Evolutionary conservation across 2,329 filamentous ascomycete species (phyloP).

Genomic region (Fusarium veterinarium): DNA sequence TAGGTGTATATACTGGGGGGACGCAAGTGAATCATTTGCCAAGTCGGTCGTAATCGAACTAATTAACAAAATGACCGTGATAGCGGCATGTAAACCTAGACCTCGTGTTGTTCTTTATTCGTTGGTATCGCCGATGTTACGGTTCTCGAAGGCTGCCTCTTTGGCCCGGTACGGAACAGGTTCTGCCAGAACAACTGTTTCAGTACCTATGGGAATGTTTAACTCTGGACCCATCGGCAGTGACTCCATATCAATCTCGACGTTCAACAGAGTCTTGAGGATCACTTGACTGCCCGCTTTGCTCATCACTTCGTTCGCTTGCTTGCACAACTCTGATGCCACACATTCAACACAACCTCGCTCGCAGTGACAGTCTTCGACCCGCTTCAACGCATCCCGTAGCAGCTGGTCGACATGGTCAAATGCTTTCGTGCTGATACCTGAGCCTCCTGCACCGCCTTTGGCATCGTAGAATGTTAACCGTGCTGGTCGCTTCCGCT

Average conservation of each 20-base stretch:
- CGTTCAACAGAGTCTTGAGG: conserved; percentile 77
- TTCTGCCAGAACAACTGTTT: conserved; percentile 82
- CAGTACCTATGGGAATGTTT: conserved; percentile 75
- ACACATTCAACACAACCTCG: conserved; percentile 93
- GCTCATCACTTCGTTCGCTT: conserved; percentile 92
- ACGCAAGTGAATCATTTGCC: background rate
- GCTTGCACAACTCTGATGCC: conserved; percentile 83
- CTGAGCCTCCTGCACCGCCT: conserved; percentile 83
- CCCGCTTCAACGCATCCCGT: conserved; percentile 77
- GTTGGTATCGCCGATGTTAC: background rate
- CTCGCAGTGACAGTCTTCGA: conserved; percentile 80
- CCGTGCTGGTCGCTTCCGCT: conserved; percentile 84
- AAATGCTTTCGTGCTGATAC: conserved; percentile 92
- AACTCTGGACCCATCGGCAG: conserved; percentile 87
- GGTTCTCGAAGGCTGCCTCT: conserved; percentile 16
- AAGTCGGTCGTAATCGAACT: background rate
- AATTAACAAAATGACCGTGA: background rate
- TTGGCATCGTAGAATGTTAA: conserved; percentile 96
- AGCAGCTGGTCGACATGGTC: conserved; percentile 88
- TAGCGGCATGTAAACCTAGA: background rate
- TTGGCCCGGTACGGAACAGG: conserved; percentile 65
- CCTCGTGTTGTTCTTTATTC: background rate
- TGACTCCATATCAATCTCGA: conserved; percentile 83
- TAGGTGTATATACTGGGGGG: background rate
- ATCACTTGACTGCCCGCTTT: conserved; percentile 89